A percentile compares a stretch with the other conserved stretches of the same genome.
Conservation (phyloP, 257 asterid genomes). For the Haberlea rhodopensis region DNA sequence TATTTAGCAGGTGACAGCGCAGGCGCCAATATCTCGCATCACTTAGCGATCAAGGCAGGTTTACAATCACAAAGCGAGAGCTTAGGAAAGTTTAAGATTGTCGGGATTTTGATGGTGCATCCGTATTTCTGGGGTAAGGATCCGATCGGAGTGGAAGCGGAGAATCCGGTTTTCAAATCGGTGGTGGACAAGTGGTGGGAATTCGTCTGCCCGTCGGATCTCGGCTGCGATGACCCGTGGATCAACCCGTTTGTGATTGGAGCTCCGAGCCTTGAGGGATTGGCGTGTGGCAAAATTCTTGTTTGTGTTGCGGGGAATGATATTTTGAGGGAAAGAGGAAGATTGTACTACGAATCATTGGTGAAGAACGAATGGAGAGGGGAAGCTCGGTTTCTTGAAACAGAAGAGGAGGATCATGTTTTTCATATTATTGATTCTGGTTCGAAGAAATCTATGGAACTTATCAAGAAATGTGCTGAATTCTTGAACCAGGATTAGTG, state of each 20-base stretch:
- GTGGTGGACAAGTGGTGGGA: conserved; percentile 78
- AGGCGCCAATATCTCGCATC: conserved; percentile 78
- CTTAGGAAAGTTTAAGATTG: conserved; percentile 21
- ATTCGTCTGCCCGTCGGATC: conserved; percentile 58
- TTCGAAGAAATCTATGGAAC: conserved; percentile 32
- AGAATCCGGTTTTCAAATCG: conserved; percentile 46
- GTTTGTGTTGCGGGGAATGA: conserved; percentile 71
- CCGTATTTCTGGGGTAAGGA: conserved; percentile 81
- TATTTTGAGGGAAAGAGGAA: conserved; percentile 66
- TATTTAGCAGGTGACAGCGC: conserved; percentile 82
- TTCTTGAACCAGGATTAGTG: conserved; percentile 39
- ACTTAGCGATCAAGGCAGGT: conserved; percentile 43
- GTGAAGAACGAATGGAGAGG: conserved; percentile 51
- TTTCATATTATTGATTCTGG: conserved; percentile 58
- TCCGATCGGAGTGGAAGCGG: conserved; percentile 52
- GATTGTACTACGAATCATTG: conserved; percentile 39
- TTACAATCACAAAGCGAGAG: conserved; percentile 1
- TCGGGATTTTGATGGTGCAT: conserved; percentile 52
- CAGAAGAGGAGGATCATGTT: conserved; percentile 64
- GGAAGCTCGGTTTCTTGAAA: conserved; percentile 47
- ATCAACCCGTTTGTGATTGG: conserved; percentile 63
- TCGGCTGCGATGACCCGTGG: conserved; percentile 57
- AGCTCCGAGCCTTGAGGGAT: conserved; percentile 30
- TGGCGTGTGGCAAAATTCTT: conserved; percentile 40
- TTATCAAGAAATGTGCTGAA: conserved; percentile 38